Base-by-base conservation (phyloP, 2,329 filamentous ascomycete species). In the Monosporascus sp. region DNA sequence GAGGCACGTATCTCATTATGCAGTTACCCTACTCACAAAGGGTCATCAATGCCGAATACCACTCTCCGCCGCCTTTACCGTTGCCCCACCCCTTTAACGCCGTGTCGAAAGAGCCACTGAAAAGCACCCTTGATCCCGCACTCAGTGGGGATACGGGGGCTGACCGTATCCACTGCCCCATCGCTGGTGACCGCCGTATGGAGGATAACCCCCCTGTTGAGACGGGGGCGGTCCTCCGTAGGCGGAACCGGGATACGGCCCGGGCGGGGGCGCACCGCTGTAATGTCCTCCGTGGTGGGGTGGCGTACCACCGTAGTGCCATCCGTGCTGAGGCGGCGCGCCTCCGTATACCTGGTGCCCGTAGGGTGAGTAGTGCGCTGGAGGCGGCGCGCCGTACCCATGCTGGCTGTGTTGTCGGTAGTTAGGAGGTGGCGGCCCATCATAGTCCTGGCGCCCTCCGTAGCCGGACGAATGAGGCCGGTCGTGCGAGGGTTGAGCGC, bases 261-360 rank as follows among this genome's bases (percentile, higher is more conserved):
- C 43, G 36, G 38, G 50, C 14, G 40, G 49, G 7, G 38, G 50
- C 24, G 50, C 16, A n/a, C 19, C 36, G 24, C 36, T 20, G 20
- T 52, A 52, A 17, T 52, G 48, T 20, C 37, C 51, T 49, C 43
- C 43, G 14, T 31, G 43, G 26, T 26, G 43, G 22, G 43, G 24
- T 27, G 56, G 52, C 22, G 46, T 61, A 14, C 60, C 63, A 16
- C 66, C 63, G 43, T 70, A 70, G 9, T 34, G 31, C 31, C 5
- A 3, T 26, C 63, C 64, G 31, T 63, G 64, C 47, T 60, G 31
- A 34, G 31, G 63, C 2, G 68, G 64, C 45, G 65, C 57, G n/a
- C 50, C 48, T 20, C 57, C 58, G 52, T 27, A 34, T 34, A 4
- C 31, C 11, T 34, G 53, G 7, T 57, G 51, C n/a, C 51, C 43